A percentile compares a stretch with the other conserved stretches of the same genome.
phyloP scores from a whole-genome alignment of 352 stramenopile species.

The Phytopythium helicoides region DNA sequence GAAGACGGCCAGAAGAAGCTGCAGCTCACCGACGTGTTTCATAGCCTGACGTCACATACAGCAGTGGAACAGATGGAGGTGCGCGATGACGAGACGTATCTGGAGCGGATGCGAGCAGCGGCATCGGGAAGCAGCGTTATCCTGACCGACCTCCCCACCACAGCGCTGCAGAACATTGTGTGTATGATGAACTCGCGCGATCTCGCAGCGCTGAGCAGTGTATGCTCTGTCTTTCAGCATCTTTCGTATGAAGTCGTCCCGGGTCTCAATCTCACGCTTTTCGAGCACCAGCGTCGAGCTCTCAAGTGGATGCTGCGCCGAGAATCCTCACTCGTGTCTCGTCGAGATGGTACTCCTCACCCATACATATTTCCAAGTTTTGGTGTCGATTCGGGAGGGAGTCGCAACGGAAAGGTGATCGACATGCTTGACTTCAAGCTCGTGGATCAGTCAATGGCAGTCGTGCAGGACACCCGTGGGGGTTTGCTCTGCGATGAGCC shows the following conservation, averaged over 20 bases:
- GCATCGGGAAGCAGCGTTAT: conserved; percentile 18
- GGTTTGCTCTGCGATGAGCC: conserved; percentile 85
- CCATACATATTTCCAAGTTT: conserved; percentile 48
- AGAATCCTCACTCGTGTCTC: conserved; percentile 28
- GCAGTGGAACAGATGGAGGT: conserved; percentile 64
- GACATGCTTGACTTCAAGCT: conserved; percentile 61
- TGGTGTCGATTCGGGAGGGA: background rate
- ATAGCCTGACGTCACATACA: conserved; percentile 55
- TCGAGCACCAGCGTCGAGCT: conserved; percentile 66
- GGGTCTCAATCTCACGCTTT: conserved; percentile 68
- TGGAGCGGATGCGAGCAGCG: conserved; percentile 38
- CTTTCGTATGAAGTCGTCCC: conserved; percentile 83
- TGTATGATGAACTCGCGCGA: conserved; percentile 59
- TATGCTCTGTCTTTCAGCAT: conserved; percentile 78
- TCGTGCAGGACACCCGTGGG: conserved; percentile 47
- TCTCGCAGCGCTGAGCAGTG: conserved; percentile 50
- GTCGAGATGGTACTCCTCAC: conserved; percentile 19
- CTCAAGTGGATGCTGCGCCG: conserved; percentile 82
- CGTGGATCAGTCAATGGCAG: conserved; percentile 14
- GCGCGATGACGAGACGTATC: conserved; percentile 62
- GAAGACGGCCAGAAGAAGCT: conserved; percentile 22
- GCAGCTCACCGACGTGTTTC: conserved; percentile 68
- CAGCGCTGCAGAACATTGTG: conserved; percentile 54
- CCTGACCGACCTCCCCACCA: conserved; percentile 65
- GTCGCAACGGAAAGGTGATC: conserved; percentile 20